phyloP scores from a whole-genome alignment of 805 yeast genomes.

The Saccharomycopsis guyanensis region DNA sequence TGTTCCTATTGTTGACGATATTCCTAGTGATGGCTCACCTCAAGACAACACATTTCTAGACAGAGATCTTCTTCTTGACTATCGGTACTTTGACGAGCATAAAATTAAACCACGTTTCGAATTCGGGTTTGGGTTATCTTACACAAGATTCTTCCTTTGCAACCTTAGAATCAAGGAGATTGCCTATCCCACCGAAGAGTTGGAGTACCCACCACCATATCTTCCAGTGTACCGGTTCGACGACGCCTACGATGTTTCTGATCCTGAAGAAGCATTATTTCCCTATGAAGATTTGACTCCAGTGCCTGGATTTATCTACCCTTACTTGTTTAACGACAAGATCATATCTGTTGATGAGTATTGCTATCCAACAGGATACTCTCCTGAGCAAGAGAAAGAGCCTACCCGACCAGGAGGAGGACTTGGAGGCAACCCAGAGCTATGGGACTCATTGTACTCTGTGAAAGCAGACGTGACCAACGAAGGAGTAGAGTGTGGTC shows the following conservation, averaged over 20 bases:
- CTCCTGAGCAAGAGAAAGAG: constrained; percentile 27
- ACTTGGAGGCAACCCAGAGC: constrained; percentile 51
- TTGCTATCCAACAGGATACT: constrained; percentile 31
- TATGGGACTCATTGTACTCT: constrained; percentile 45
- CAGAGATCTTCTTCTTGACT: constrained; percentile 38
- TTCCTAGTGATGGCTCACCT: constrained; percentile 31
- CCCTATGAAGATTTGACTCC: constrained; percentile 43
- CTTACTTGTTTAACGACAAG: constrained; percentile 32
- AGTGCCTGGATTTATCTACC: constrained; percentile 50
- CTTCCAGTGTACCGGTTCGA: constrained; percentile 34
- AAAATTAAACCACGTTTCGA: constrained; percentile 50
- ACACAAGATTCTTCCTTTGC: constrained; percentile 24
- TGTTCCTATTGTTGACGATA: constrained; percentile 37
- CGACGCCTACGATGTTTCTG: constrained; percentile 39
- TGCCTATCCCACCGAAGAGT: constrained; percentile 34
- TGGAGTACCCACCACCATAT: constrained; percentile 25
- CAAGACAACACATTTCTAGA: constrained; percentile 27
- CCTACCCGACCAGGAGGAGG: constrained; percentile 37
- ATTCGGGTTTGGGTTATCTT: constrained; percentile 28
- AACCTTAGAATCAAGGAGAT: constrained; percentile 27
- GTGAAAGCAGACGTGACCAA: constrained; percentile 41
- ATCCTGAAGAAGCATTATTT: constrained; percentile 47
- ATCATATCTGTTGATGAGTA: constrained; percentile 24
- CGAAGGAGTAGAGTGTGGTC: constrained; percentile 39
- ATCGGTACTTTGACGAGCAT: constrained; percentile 49